These are phyloP conservation scores for Xylaria bambusicola DNA, from an alignment of 495 filamentous ascomycete genomes.

Conservation along the genomic window DNA sequence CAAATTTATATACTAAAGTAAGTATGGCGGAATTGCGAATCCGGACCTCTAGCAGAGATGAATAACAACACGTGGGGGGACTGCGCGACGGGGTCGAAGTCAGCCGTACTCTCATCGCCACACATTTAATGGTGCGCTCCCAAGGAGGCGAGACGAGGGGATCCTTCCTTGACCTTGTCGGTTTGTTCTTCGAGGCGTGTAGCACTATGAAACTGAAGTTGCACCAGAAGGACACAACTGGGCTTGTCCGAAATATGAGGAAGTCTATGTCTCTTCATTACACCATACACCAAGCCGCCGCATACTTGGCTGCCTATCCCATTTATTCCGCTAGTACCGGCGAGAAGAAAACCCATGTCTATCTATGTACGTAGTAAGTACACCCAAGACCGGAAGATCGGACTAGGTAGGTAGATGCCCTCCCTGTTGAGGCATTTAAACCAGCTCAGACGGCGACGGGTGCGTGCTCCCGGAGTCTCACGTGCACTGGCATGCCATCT, in stretches of 20 bases:
- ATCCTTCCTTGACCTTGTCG: background rate
- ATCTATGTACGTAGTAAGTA: background rate
- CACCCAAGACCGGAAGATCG: background rate
- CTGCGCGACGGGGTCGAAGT: background rate
- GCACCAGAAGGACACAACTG: too few relatives aligned
- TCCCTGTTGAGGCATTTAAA: background rate
- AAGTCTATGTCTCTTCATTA: too few relatives aligned
- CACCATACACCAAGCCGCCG: too few relatives aligned
- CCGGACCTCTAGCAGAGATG: slow-evolving; percentile 5
- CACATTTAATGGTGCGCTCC: too few relatives aligned
- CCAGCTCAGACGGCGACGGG: slow-evolving; percentile 13
- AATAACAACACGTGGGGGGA: background rate
- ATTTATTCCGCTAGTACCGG: background rate
- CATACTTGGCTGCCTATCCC: too few relatives aligned
- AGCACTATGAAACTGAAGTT: background rate
- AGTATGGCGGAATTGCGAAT: background rate
- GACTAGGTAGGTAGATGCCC: background rate
- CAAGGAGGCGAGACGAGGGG: too few relatives aligned
- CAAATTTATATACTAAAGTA: background rate
- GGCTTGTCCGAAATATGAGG: too few relatives aligned
- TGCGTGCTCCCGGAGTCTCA: slow-evolving; percentile 22
- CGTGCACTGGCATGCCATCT: slow-evolving; percentile 33
- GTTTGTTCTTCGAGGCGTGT: background rate
- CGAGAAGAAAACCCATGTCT: background rate
- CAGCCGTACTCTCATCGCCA: background rate